Base-by-base conservation (phyloP, 257 asterid genomes). In the Pogostemon cablin region DNA sequence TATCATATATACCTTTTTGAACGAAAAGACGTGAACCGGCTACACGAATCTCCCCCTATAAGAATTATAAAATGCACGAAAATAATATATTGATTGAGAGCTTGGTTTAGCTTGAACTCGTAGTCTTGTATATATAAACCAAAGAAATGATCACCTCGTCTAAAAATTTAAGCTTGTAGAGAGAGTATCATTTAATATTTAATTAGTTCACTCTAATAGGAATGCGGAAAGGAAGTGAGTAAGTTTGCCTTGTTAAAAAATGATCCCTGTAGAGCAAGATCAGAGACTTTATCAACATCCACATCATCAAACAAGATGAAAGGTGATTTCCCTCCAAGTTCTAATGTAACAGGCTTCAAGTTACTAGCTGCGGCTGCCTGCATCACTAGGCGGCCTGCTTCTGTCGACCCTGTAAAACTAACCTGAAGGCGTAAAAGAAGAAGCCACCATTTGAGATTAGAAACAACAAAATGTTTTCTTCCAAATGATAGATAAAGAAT, bases 281-380 rank as follows among this genome's bases (percentile, higher is more conserved):
- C 80, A 5, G 86, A 80, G 7, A 86, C 77, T 70, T 79, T 85
- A 37, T 91, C 95, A 12, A 89, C 71, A 77, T 89, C 96, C 15
- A 80, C 96, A 58, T 91, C 97, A 7, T 87, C 91, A 37, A 82
- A 91, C 10, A 91, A 49, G 1, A 91, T 87, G 80, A 91, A 76
- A 15, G 97, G 96, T 17, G 89, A 87, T 77, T 91, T 89, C 62
- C 97, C 97, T 71, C 97, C 97, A 4, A 90, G 84, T 77, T 90
- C 97, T 58, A 87, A 77, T 2, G 90, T 75, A n/a, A 89, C 93
- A 5, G 89, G 87, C 70, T 91, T 91, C 75, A 91, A 73, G 75
- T 91, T 91, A 84, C 96, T 91, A 4, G 75, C 53, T 1, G 95
- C 95, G 2, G 96, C 96, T 2, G 95, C 90, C 75, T 89, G 88